A percentile compares a stretch with the other conserved stretches of the same genome.
phyloP scores from a whole-genome alignment of 140 eudicot genomes.

The Bidens hawaiensis region DNA sequence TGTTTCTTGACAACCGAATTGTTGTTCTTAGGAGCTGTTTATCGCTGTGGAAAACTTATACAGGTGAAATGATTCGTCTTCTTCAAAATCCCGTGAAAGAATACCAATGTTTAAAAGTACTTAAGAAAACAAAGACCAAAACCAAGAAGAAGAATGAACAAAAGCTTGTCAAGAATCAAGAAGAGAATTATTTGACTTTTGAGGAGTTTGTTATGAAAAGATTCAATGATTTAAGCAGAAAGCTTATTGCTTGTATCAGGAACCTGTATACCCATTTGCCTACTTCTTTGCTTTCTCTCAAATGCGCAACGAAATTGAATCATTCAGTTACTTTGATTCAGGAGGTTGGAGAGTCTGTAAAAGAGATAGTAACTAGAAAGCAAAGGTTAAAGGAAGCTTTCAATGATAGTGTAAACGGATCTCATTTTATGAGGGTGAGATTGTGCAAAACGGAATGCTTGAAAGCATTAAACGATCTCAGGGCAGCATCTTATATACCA shows the following conservation, averaged over 20 bases:
- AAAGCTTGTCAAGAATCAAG: not conserved
- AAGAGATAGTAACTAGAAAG: constrained; percentile 12
- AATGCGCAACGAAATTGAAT: constrained; percentile 26
- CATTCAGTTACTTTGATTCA: constrained; percentile 17
- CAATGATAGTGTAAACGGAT: not conserved
- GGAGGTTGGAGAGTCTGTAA: constrained; percentile 7
- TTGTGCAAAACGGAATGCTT: constrained; percentile 21
- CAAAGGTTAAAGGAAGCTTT: constrained; percentile 10
- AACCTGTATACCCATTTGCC: constrained; percentile 47
- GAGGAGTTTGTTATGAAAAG: constrained; percentile 29
- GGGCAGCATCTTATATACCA: constrained; percentile 3
- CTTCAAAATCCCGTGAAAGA: too few relatives aligned
- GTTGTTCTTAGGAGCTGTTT: constrained; percentile 13
- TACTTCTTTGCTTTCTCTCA: constrained; percentile 18
- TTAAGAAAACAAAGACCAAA: constrained; percentile 3
- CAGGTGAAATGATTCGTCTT: constrained; percentile 20
- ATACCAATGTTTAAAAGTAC: not conserved
- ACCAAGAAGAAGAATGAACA: not conserved
- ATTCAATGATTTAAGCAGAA: constrained; percentile 5
- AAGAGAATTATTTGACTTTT: constrained; percentile 24
- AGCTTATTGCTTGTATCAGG: constrained; percentile 21
- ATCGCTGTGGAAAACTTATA: constrained; percentile 18
- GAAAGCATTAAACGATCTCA: constrained; percentile 24
- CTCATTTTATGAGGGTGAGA: not conserved
- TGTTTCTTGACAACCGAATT: too few relatives aligned